Base-by-base conservation (phyloP, 805 yeast genomes). In the Pichia manshurica region DNA sequence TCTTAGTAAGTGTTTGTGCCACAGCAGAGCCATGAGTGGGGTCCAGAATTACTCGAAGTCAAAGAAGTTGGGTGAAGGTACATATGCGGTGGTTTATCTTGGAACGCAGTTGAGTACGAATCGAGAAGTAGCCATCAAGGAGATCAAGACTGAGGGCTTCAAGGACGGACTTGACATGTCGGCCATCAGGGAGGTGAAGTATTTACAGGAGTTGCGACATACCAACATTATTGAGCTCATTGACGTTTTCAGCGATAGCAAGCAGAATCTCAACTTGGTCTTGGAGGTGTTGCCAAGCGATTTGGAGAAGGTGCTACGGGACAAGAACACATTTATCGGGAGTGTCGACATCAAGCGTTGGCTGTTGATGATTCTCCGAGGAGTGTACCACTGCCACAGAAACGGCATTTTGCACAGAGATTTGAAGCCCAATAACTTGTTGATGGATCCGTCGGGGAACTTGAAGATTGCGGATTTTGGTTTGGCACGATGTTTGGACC, bases 131-230 rank as follows among this genome's bases (percentile, higher is more conserved):
- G 99, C 99, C 54, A 83, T 95, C 51, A 93, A 93, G 62, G 96
- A 89, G 70, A 93, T 93, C 73, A 93, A 93, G 60, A 84, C 95
- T 0, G 95, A 95, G 2, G 82, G 85, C 50, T 90, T 90, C 70
- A 88, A 89, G 63, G 98, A 93, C 68, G 99, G 99, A 0, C 69
- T 93, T 45, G 99, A 93, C 67, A 91, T 93, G 96, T 85, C 96
- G 22, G 99, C 99, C 34, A 78, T 89, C n/a, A 65, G 97, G 54
- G 97, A 90, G 63, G 88, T 89, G 53, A 90, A 89, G 59, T 88
- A 85, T 58, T 68, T 89, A 19, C 95, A 87, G 59, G 97, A 90
- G 57, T 64, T 90, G 46, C 75, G 76, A 42, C 90, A 87, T 62
- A 73, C 69, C 19, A 90, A 90, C 60, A 85, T 93, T 19, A 91